Conservation (phyloP, 768 basidiomycete genomes). For the Xerocomus brunneocitrinus region DNA sequence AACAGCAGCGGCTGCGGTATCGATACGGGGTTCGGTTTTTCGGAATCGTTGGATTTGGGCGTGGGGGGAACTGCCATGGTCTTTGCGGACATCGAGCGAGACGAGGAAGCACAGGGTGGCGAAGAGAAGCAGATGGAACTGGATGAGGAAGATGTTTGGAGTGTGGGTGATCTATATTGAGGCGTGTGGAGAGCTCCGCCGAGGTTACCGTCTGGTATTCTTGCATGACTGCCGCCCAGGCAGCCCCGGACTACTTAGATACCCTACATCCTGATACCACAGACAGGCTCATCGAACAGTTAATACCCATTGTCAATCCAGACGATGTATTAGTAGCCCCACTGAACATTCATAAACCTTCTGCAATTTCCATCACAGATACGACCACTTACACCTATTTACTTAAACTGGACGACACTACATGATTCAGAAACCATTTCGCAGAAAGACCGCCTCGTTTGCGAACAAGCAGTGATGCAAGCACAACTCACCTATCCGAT, state of each 20-base stretch:
- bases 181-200: not conserved
- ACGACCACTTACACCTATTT: not conserved
- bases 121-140: not conserved
- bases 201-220: not conserved
- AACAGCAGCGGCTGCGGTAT: not conserved
- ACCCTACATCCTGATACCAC: not conserved
- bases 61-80: not conserved
- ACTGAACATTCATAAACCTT: not conserved
- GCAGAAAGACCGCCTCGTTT: not conserved
- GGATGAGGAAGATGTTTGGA: not conserved
- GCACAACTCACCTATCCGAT: constrained; percentile 1
- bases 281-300: not conserved
- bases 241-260: not conserved
- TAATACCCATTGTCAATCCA: not conserved
- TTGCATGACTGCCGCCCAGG: not conserved
- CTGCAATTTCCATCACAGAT: not conserved
- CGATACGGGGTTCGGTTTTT: not conserved
- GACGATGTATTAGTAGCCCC: not conserved
- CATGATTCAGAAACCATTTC: not conserved
- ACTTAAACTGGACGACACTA: not conserved
- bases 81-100: not conserved
- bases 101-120: not conserved
- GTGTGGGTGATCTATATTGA: not conserved
- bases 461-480: not conserved
- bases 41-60: not conserved